Base-by-base conservation (phyloP, 2,329 filamentous ascomycete genomes). In the Hypoxylon sp. region DNA sequence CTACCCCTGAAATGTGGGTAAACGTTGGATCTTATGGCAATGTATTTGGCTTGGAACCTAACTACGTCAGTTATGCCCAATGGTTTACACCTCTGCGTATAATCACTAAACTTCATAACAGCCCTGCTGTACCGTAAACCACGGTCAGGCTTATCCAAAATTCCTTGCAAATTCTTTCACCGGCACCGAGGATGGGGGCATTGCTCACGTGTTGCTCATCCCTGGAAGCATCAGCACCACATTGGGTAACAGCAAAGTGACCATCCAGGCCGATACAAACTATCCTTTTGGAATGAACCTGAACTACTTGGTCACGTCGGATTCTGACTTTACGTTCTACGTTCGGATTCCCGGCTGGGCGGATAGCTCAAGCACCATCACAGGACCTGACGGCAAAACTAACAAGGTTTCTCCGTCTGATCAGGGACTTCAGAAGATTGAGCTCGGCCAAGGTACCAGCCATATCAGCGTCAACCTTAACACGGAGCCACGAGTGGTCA, bases 71-170 rank as follows among this genome's bases (percentile, higher is more conserved):
- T 68, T 48, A 20, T 14, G 48, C 20, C 50, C 22, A 33, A 33
- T 51, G 17, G 11, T 20, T 55, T 11, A 6, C 7, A 31, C 20
- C 31, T 14, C 10, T 40, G 14, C 40, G 13, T 20, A 56, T 63
- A 10, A 25, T 49, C 10, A 25, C 60, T 69, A 53, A 70, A 35
- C 27, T 25, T n/a, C 17, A 56, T 10, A 10, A 63, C 69, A 77
- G 75, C 83, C 83, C 5, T 89, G 86, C 76, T 89, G 86, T 70
- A 86, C 86, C 0, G 86, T 89, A 64, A 89, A 89, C 68, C 84
- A 88, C 72, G 84, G 83, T 0, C 86, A 88, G 74, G 87, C 83
- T 3, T 86, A 85, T 72, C 85, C 86, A 0, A 88, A 89, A 66
- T 88, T 85, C 63, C 77, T 86, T 0, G 81, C 85, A n/a, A 81